A percentile compares a stretch with the other conserved stretches of the same genome.
Conservation (phyloP, 305 asterid species). For the Fraxinus xanthoxyloides region DNA sequence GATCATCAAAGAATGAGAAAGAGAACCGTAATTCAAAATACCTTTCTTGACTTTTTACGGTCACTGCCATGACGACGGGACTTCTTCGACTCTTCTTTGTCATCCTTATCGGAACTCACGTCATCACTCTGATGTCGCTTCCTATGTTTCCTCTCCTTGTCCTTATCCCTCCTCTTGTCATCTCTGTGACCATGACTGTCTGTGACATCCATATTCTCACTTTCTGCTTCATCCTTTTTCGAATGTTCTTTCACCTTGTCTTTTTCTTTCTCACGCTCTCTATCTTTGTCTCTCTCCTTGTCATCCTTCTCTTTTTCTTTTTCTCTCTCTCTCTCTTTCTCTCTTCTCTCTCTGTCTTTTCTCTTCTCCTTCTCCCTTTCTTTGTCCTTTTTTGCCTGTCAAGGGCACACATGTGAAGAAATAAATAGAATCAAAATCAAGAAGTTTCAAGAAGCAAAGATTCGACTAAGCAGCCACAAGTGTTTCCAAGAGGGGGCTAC, state of each 20-base stretch:
- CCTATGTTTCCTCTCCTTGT: conserved; percentile 80
- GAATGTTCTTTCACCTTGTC: conserved; percentile 67
- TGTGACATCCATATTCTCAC: conserved; percentile 48
- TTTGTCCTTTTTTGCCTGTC: conserved; percentile 79
- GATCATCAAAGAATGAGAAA: background rate
- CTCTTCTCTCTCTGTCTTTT: conserved; percentile 55
- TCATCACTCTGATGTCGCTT: conserved; percentile 85
- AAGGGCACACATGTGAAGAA: background rate
- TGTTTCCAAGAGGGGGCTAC: background rate
- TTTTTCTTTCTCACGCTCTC: conserved; percentile 69
- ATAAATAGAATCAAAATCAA: conserved; percentile 7
- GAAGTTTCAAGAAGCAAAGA: background rate
- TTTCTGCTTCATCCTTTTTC: conserved; percentile 61
- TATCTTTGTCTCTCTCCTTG: conserved; percentile 51
- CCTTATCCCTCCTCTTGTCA: conserved; percentile 79
- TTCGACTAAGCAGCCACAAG: background rate
- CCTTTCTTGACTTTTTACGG: conserved; percentile 94
- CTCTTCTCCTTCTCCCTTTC: conserved; percentile 75
- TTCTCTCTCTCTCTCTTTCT: conserved; percentile 38
- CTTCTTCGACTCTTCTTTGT: conserved; percentile 73
- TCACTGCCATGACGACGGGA: conserved; percentile 86
- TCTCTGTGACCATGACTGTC: conserved; percentile 68
- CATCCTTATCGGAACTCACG: conserved; percentile 80
- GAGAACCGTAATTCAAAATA: conserved; percentile 14
- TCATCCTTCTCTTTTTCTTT: conserved; percentile 27